Evolutionary conservation across 768 basidiomycete genomes (phyloP), one percentile per base, ranked within the genome.

Genomic region (Scleroderma bovista): DNA sequence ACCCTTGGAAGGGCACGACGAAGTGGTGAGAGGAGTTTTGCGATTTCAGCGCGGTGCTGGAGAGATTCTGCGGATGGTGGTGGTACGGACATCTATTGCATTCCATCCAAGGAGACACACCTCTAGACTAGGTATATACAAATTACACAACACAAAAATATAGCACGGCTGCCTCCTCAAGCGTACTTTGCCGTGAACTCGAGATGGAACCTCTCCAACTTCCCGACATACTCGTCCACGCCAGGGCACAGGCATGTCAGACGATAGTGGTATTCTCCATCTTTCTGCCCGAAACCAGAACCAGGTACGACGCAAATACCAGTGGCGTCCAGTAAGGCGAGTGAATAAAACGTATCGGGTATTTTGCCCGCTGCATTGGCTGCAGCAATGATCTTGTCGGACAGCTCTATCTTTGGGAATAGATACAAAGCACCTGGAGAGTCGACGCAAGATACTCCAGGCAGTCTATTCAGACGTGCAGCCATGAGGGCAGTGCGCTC

Each of bases 271-370:
- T 83, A 84, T 61, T 93, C 86, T 22, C 88, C 92, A 44, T 87
- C 83, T 69, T 78, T 86, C 73, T 97, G 94, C 5, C 94, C 94
- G 65, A 99, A 99, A 1, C 95, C 95, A 43, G 83, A 85, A 1
- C 95, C 95, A 6, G 93, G 90, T 5, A 97, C 89, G 19, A 89
- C 88, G 60, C 93, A 96, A 55, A 98, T 96, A 5, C 93, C 93
- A 0, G 92, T 93, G 66, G 78, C 77, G 54, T 95, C 91, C 46
- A 99, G 75, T 45, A 99, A 66, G 56, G 76, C 79, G 33, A 95
- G 73, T 19, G 90, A 80, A 63, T 99, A 99, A 61, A 94, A 85
- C 38, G 83, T 85, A 65, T 99, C 95, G 3, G 95, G 88, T 58
- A 78, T 78, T 70, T 90, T 90, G 1, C 86, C 88, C 1, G 72